A percentile compares a stretch with the other conserved stretches of the same genome.
Conservation (phyloP, 768 basidiomycete genomes). For the Tricholoma sp. region DNA sequence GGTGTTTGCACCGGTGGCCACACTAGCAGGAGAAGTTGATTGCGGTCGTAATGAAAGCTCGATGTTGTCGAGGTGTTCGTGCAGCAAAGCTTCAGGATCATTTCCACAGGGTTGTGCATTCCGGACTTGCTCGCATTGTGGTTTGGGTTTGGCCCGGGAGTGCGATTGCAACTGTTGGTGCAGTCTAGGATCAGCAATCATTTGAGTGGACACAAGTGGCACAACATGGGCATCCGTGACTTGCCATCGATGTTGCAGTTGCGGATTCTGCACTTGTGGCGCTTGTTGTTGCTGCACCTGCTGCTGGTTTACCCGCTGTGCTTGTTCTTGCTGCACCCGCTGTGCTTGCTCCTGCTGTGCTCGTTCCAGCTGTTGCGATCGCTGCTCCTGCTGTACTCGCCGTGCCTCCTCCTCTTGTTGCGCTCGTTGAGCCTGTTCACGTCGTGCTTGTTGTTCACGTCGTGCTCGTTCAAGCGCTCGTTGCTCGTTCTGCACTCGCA, state of each 20-base stretch:
- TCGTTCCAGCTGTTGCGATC: background rate
- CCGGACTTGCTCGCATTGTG: background rate
- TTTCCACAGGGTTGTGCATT: background rate
- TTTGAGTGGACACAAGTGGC: background rate
- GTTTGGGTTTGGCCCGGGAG: background rate
- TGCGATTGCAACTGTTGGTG: background rate
- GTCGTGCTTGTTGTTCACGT: too few species aligned
- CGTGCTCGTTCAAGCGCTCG: background rate
- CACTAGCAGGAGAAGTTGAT: background rate
- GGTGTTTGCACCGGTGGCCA: background rate
- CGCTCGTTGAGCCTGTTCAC: background rate
- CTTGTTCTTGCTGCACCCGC: background rate
- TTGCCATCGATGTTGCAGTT: background rate
- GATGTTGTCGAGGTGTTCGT: background rate
- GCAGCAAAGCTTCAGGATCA: background rate
- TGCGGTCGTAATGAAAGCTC: background rate
- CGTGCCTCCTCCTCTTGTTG: background rate
- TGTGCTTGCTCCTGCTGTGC: background rate
- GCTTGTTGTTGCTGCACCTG: background rate
- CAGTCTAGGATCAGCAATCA: background rate
- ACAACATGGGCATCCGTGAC: background rate
- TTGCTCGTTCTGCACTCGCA: background rate
- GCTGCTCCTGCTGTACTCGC: too few species aligned
- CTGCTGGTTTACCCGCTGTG: background rate
- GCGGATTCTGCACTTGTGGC: background rate